phyloP scores from a whole-genome alignment of 2,329 filamentous ascomycete species.

The Trichoderma koningiopsis region DNA sequence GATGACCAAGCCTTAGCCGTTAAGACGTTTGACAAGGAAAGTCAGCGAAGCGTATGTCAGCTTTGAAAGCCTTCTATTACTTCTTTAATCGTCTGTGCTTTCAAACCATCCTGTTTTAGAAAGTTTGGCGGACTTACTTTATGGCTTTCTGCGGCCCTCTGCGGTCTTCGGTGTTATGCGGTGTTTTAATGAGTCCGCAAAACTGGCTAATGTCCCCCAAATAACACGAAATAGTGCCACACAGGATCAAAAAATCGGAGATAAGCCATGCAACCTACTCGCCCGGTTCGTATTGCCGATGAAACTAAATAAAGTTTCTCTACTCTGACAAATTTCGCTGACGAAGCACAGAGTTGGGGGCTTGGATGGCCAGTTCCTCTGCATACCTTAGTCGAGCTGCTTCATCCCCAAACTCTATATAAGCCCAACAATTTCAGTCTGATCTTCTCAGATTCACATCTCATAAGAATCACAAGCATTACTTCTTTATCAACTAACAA shows the following conservation, averaged over 20 bases:
- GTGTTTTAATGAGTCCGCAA: neutral
- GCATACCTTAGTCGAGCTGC: neutral
- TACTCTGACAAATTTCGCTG: conserved; percentile 1
- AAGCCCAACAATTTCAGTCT: neutral
- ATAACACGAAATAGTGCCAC: neutral
- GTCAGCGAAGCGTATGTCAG: neutral
- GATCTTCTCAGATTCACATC: neutral
- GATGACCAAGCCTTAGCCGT: neutral
- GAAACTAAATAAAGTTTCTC: neutral
- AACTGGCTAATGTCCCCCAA: neutral
- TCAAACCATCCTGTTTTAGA: neutral
- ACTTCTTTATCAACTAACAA: neutral
- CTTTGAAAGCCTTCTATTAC: neutral
- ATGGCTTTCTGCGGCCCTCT: neutral
- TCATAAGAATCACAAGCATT: neutral
- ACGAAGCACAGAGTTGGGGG: neutral
- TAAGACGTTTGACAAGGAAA: neutral
- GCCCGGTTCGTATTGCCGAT: neutral
- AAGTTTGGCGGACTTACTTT: neutral
- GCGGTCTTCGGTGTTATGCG: neutral
- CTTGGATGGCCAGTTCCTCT: neutral
- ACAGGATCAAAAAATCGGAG: neutral
- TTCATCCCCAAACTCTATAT: neutral
- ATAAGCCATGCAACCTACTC: neutral
- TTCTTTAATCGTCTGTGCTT: neutral